Evolutionary conservation across 2,329 filamentous ascomycete genomes (phyloP), one percentile per base, ranked within the genome.

Genomic region (Trichoderma asperellum): DNA sequence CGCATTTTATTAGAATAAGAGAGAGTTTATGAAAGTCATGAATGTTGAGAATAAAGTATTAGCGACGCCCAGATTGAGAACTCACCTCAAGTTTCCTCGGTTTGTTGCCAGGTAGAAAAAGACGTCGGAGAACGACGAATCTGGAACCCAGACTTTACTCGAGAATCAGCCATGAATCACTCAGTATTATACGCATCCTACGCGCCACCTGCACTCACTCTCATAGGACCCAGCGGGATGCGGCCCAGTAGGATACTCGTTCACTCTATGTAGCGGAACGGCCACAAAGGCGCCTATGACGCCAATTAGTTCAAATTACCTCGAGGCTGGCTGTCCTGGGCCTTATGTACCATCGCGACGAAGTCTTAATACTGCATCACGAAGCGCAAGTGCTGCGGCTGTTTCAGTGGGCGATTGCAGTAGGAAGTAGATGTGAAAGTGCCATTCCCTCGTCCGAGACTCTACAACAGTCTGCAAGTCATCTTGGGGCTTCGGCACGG

Each of bases 341-440:
- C 4, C 3, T 1, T 40, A 71, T 69, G 61, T 65, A 76, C 77
- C 77, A 68, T 79, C 77, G 7, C 77, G 77, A 53, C 77, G 77
- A 1, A 79, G 73, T 57, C 71, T 77, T 52, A 79, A 49, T 1
- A 79, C 74, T 8, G 77, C 76, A 70, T 79, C 76, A 11, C 77
- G 77, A 24, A 79, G 75, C 7, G 76, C 76, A 10, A 79, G 74
- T 11, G 77, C 77, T 2, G 76, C 76, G 1, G 77, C 75, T 1
- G 74, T 78, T 68, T 79, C 76, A 8, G 72, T 68, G 1, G 76
- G 73, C 32, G 77, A 79, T 62, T 78, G 77, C 1, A 77, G 69
- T 29, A 78, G 53, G 68, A 79, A 79, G 40, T 79, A 79, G 18
- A 79, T 79, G 56, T 79, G 77, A 66, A 79, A 79, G 65, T 79